phyloP scores from a whole-genome alignment of 164 flowering plant genomes.

The Magnolia changhungtana region DNA sequence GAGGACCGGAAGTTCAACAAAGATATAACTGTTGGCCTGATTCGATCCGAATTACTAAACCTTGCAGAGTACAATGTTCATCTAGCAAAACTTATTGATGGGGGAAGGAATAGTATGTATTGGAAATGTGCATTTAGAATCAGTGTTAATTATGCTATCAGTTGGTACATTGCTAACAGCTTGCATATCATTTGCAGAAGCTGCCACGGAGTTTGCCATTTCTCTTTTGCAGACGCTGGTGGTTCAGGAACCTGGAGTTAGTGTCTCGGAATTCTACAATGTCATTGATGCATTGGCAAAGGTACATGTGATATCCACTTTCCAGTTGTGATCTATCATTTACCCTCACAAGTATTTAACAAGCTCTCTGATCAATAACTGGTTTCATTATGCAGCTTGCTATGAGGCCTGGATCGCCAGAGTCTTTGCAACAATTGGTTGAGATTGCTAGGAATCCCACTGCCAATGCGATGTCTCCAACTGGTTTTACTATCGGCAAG shows the following conservation, averaged over 20 bases:
- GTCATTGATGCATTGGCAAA: constrained; percentile 91
- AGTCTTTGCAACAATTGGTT: constrained; percentile 77
- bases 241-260: constrained; percentile 57
- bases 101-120: constrained; percentile 87
- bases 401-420: constrained; percentile 83
- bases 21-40: constrained; percentile 83
- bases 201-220: constrained; percentile 84
- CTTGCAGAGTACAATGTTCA: constrained; percentile 92
- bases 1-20: constrained; percentile 87
- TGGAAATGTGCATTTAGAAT: neutral
- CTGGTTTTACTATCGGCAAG: constrained; percentile 42
- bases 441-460: constrained; percentile 74
- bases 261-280: constrained; percentile 75
- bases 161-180: constrained; percentile 7
- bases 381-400: constrained; percentile 53
- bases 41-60: constrained; percentile 71
- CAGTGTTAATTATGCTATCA: neutral
- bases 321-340: neutral
- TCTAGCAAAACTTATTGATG: constrained; percentile 93
- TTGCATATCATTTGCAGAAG: constrained; percentile 51
- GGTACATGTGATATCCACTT: constrained; percentile 31
- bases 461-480: constrained; percentile 34
- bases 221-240: constrained; percentile 75
- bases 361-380: neutral
- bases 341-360: neutral